phyloP scores from a whole-genome alignment of 2,329 filamentous ascomycete genomes.

The Penicillium aurantiogriseum region DNA sequence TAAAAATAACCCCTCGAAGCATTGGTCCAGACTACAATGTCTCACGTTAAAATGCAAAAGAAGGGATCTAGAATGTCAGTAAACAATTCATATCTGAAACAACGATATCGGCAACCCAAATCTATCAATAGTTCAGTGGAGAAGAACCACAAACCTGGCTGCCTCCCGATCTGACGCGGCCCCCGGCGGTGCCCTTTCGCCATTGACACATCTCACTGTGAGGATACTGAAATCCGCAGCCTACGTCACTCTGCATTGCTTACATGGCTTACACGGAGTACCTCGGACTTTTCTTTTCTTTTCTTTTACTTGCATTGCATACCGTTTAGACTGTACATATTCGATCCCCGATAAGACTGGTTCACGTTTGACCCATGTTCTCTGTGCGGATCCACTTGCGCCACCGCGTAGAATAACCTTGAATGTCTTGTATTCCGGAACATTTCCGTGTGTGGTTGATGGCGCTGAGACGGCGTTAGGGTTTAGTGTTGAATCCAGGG shows the following conservation, averaged over 20 bases:
- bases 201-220: not conserved
- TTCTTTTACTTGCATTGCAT: conserved; percentile 1
- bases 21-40: not conserved
- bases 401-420: conserved; percentile 2
- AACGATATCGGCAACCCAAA: conserved; percentile 6
- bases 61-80: conserved; percentile 9
- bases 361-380: not conserved
- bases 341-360: not conserved
- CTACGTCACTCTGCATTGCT: conserved; percentile 5
- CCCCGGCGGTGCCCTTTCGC: not conserved
- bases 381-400: conserved; percentile 5
- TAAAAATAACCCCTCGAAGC: conserved; percentile 4
- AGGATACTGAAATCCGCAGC: not conserved
- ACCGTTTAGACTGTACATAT: not conserved
- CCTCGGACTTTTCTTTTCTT: not conserved
- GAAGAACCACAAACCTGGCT: conserved; percentile 10
- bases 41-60: conserved; percentile 5
- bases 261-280: not conserved
- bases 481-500: not conserved
- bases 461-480: not conserved
- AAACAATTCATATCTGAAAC: conserved; percentile 15
- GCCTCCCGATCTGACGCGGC: conserved; percentile 21
- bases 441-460: not conserved
- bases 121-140: conserved; percentile 20
- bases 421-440: not conserved